Base-by-base conservation (phyloP, 306 rosid genomes). In the Castanopsis chinensis region DNA sequence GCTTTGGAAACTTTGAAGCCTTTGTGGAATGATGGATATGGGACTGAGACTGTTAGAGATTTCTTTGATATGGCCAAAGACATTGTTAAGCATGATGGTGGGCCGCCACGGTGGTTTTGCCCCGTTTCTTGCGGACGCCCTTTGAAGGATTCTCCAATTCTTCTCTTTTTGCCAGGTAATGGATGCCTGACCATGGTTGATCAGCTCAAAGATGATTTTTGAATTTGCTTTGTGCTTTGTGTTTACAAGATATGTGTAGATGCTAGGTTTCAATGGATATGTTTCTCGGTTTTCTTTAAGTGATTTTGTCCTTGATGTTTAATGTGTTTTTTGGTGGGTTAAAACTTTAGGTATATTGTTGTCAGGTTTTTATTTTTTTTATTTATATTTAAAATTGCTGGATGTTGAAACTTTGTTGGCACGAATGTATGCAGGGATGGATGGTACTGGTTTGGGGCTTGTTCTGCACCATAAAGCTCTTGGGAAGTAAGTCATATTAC, bases 61-160 rank as follows among this genome's bases (percentile, higher is more conserved):
- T 95, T 89, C 85, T 90, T 95, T 52, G 78, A 14, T 75, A 89
- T 86, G 11, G 86, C 84, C 1, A 87, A 83, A 81, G 94, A 87
- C 14, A 69, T 91, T 21, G 86, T 83, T n/a, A 82, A 77, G 71
- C 74, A 69, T 73, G 92, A 90, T 77, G 96, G 92, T 3, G 98
- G 96, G 20, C 98, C 98, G 4, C 98, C 97, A 1, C 82, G 98
- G n/a, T 95, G 99, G 99, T 95, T 92, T 82, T 86, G 90, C 81
- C 98, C 98, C 3, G 43, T 91, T 84, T 77, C 84, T 5, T 83
- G 87, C 25, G 85, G 85, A 15, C 52, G 64, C 57, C 96, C 93
- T 19, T 71, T 87, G 20, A 80, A 87, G 78, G 80, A 76, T 72
- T 83, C 96, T 76, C 99, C 98, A 9, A 72, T 86, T 78, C 96